Base-by-base conservation (phyloP, 768 basidiomycete genomes). In the Psilocybe cubensis region DNA sequence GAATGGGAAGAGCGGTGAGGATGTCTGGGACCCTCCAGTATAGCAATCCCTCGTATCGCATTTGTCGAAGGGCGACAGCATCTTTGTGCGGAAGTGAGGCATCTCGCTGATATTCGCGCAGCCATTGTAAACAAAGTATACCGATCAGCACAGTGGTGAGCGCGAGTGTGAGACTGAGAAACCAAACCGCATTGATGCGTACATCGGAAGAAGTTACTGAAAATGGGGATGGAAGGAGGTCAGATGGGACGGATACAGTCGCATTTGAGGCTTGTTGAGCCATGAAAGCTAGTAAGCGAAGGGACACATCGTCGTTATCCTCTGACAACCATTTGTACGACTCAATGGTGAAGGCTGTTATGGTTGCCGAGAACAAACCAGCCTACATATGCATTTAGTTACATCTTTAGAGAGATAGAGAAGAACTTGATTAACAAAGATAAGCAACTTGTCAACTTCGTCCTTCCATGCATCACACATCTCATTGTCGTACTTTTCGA, bases 391-490 rank as follows among this genome's bases (percentile, higher is more conserved):
- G 12, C 8, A 18, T 29, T 23, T 27, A 40, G 25, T 18, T 28
- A 14, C n/a, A 28, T 51, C 7, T 41, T 31, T 28, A 27, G 12
- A 7, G 4, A 27, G 2, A 18, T 8, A 33, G 1, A 24, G 3
- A 40, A 29, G 11, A 31, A 40, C 10, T 31, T 18, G 0, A 66
- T 67, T 25, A 28, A 72, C 71, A 35, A 72, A 70, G 7, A 72
- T 69, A 25, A 72, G 58, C 1, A 72, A 58, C 29, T 69, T 69
- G 31, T 72, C 69, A 0, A 72, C 67, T 53, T 72, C 71, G 21
- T 72, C 69, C 31, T 68, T 70, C 69, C 69, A 70, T 3, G 64
- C 68, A 17, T 68, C 64, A 20, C 69, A 70, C 61, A 68, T 64
- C 18, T 68, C 68, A 18, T 68, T 65, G 50, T 70, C 69, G 55